Conservation (phyloP, 2,329 filamentous ascomycete genomes). For the Thielaviopsis euricoi region DNA sequence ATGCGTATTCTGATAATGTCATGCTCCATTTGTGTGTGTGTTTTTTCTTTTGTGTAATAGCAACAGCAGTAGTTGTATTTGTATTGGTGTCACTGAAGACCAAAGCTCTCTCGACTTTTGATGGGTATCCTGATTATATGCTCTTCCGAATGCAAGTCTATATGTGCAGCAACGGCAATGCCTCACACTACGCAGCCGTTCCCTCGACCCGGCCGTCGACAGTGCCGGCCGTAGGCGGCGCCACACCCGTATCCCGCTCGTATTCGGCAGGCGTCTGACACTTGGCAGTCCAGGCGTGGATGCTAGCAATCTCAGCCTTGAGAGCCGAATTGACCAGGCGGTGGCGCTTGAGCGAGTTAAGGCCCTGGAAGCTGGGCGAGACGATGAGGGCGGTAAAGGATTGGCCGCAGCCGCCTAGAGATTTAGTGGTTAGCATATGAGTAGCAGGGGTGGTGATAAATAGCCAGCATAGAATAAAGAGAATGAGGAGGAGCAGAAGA, state of each 20-base stretch:
- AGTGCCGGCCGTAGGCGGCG: slow-evolving; percentile 21
- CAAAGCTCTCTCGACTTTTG: not conserved
- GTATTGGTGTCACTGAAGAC: not conserved
- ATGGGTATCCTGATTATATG: not conserved
- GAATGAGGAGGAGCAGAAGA: slow-evolving; percentile 8
- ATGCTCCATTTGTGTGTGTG: not conserved
- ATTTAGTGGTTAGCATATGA: not conserved
- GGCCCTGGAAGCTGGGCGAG: slow-evolving; percentile 51
- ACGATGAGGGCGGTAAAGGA: slow-evolving; percentile 43
- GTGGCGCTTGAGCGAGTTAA: slow-evolving; percentile 68
- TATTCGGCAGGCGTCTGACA: slow-evolving; percentile 87
- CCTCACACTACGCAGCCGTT: not conserved
- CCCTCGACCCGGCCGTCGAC: slow-evolving; percentile 23
- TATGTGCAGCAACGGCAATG: not conserved
- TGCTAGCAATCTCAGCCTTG: slow-evolving; percentile 74
- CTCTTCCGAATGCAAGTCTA: not conserved
- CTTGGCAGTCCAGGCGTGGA: slow-evolving; percentile 91
- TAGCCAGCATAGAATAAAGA: not conserved
- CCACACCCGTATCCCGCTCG: slow-evolving; percentile 41
- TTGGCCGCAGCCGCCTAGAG: slow-evolving; percentile 43
- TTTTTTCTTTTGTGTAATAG: too few species aligned
- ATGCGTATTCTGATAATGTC: not conserved
- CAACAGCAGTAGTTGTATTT: too few species aligned
- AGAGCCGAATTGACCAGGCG: slow-evolving; percentile 70
- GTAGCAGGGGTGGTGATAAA: not conserved